Evolutionary conservation across 805 yeast genomes (phyloP), one percentile per base, ranked within the genome.

Genomic region (Hagleromyces aurorensis): DNA sequence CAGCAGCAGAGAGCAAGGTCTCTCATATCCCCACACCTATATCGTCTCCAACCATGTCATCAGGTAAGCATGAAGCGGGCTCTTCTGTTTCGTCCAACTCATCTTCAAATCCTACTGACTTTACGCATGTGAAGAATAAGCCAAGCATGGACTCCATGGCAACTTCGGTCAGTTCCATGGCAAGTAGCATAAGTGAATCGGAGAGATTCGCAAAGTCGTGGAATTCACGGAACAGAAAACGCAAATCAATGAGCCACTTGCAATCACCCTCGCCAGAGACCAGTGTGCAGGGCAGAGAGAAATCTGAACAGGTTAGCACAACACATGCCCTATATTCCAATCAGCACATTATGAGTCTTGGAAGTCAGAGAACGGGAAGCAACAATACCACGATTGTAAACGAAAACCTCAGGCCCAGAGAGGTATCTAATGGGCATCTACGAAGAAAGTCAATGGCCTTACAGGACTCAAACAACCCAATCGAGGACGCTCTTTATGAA

Each of bases 181-280:
- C 49, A 4, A 46, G 49, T 21, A 50, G 48, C 35, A 52, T 55
- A 13, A 56, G 47, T 29, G 60, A 55, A 13, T 50, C 51, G 2
- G 54, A 52, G 30, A 42, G 57, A 17, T 52, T 52, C 39, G 57
- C 54, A 4, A 52, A 53, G 32, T 55, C 60, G 5, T 55, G 60
- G 60, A 55, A 55, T 27, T 53, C 57, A 4, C 40, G 47, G 6
- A 49, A 51, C 31, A 48, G 59, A 35, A 50, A 50, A 29, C 32
- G 57, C 12, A 55, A 52, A 36, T 55, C 56, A 3, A 37, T 50
- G 36, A 44, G 43, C 28, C 39, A 47, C 18, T 30, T 46, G 13
- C 40, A 42, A 17, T 33, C 34, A 13, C 29, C 37, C 13, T 13
- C 30, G 14, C 34, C 28, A 13, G 21, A 18, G 31, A 8, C 25